A percentile compares a stretch with the other conserved stretches of the same genome.
Conservation (phyloP, 129 eudicot species). For the Chrysanthemum seticuspe region DNA sequence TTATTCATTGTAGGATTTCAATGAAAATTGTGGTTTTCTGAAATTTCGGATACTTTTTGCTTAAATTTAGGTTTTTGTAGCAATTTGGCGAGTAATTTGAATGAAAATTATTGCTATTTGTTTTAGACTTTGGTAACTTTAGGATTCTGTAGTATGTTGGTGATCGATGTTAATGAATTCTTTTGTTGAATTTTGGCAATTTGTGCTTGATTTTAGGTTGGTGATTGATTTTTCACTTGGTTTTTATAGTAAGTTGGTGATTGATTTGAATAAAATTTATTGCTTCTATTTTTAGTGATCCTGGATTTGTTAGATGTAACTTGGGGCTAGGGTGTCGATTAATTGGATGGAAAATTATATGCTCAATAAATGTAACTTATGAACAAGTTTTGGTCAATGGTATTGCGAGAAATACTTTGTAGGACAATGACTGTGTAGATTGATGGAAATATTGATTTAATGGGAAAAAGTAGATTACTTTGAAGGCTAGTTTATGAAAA, state of each 20-base stretch:
- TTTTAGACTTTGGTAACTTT: too few relatives aligned
- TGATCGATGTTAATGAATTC: too few relatives aligned
- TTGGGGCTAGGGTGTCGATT: too few relatives aligned
- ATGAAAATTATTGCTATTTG: too few relatives aligned
- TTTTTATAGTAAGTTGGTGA: neutral
- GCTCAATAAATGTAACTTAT: neutral
- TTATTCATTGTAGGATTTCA: too few relatives aligned
- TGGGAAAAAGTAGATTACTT: neutral
- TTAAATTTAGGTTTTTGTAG: neutral
- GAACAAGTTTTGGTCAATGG: neutral
- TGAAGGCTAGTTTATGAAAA: conserved; percentile 7
- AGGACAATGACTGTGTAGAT: neutral
- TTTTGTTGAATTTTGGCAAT: too few relatives aligned
- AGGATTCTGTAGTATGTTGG: too few relatives aligned
- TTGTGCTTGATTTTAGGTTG: too few relatives aligned
- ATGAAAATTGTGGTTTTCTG: neutral
- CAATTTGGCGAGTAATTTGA: too few relatives aligned
- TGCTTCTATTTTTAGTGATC: neutral
- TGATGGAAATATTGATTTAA: neutral
- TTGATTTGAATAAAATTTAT: too few relatives aligned
- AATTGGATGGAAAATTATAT: neutral
- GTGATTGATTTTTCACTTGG: too few relatives aligned
- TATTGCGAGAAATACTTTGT: neutral
- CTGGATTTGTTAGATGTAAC: too few relatives aligned
- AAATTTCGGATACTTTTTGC: neutral